Percentiles rank a stretch among this genome's conserved stretches.
These are phyloP conservation scores for Austroboletus novae-zelandiae DNA, from an alignment of 1,284 basidiomycete genomes.

Conservation along the genomic window DNA sequence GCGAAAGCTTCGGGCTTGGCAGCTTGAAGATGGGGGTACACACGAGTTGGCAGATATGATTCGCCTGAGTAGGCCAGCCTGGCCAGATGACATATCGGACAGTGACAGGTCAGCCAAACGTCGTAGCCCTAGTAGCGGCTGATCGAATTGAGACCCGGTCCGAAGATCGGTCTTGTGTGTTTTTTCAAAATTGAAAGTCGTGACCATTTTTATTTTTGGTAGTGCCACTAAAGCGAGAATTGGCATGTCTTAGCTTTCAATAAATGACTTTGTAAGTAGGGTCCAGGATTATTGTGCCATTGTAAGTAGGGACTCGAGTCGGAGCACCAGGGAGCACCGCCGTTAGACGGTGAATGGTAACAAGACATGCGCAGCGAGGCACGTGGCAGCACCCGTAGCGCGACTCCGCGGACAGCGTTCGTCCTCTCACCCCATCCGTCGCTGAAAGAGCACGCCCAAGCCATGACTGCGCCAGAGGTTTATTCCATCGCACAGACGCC, in stretches of 20 bases:
- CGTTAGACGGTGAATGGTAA: background rate
- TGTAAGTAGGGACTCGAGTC: no score
- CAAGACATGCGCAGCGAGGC: conserved; percentile 10
- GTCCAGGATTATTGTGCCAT: background rate
- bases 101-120: no score
- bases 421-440: background rate
- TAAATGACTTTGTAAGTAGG: background rate
- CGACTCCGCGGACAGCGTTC: background rate
- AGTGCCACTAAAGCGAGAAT: no score
- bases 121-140: background rate
- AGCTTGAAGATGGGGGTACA: background rate
- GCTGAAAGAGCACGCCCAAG: conserved; percentile 1
- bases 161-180: background rate
- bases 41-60: no score
- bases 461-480: conserved; percentile 76
- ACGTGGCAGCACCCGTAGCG: conserved; percentile 9
- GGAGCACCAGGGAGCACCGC: background rate
- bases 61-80: no score
- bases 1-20: background rate
- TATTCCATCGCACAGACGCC: conserved; percentile 80
- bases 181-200: background rate
- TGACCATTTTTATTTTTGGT: background rate
- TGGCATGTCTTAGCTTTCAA: no score
- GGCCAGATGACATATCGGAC: no score
- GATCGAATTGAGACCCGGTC: background rate